Evolutionary conservation across 1,139 yeast species (phyloP), one percentile per base, ranked within the genome.

Genomic region (Oligophagozyma castellii): DNA sequence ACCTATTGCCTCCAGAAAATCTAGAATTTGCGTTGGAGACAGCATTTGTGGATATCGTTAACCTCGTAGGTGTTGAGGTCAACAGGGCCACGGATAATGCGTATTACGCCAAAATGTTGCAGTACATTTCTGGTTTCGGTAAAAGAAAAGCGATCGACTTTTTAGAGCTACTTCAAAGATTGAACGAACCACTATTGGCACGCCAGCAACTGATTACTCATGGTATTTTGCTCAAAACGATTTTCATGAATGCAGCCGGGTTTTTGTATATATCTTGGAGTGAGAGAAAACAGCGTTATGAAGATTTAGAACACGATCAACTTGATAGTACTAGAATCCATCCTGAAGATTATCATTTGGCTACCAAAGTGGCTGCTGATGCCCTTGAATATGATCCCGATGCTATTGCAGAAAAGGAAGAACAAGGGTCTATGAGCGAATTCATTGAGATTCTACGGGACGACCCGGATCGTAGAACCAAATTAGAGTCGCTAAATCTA

Each of bases 331-430:
- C 98, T 0, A 71, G 98, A 58, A 84, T 92, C 26, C 99, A 89
- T 46, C 98, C 98, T 3, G 96, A 92, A 55, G 98, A 89, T 56
- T 89, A 89, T 51, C 94, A 81, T 36, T 65, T 89, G 43, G 96
- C 96, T 2, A 72, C 92, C 33, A 89, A 89, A 51, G 86, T 89
- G 84, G 96, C 96, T 6, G 92, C 95, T 2, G 98, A 89, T 61
- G 96, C 98, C 1, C 65, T 89, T 39, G 99, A 92, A 47, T 67
- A 84, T 40, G 95, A 86, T 47, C 98, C 92, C 47, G 96, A 86
- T 55, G 95, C 86, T 44, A 67, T 81, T 49, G 81, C 76, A 3
- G 92, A 77, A 34, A 63, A 77, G 36, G 93, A 80, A 43, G 65
- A 49, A 18, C 53, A 64, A 32, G 61, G 63, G 14, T 63, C 66